Conservation (phyloP, 345 rosid species). For the Moringa oleifera region DNA sequence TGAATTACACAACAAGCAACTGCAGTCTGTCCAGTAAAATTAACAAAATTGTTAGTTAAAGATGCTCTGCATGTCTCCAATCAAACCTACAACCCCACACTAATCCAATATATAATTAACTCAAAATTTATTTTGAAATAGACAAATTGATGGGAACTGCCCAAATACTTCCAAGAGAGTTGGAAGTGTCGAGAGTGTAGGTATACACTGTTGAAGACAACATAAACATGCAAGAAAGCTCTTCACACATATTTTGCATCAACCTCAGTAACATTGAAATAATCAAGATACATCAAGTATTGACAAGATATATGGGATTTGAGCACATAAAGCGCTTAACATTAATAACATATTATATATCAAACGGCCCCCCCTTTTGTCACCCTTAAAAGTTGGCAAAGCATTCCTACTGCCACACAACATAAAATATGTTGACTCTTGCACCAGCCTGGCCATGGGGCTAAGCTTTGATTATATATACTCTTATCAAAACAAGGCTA, state of each 20-base stretch:
- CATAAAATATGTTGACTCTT: too few relatives aligned
- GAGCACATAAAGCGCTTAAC: background rate
- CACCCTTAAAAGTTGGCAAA: too few relatives aligned
- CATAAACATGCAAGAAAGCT: background rate
- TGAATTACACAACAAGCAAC: background rate
- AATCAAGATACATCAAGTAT: background rate
- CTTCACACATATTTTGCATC: background rate
- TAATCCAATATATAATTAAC: too few relatives aligned
- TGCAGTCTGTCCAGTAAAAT: background rate
- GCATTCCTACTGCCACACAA: too few relatives aligned
- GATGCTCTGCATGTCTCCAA: background rate
- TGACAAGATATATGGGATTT: background rate
- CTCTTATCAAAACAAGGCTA: too few relatives aligned
- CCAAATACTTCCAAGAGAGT: too few relatives aligned
- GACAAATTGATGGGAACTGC: background rate
- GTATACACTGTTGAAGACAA: background rate
- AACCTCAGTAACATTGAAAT: background rate
- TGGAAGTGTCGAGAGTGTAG: background rate
- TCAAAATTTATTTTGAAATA: too few relatives aligned
- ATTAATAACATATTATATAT: too few relatives aligned
- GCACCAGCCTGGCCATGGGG: too few relatives aligned
- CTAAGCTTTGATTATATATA: too few relatives aligned
- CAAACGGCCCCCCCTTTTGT: background rate
- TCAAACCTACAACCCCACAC: too few relatives aligned
- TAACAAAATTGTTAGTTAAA: too few relatives aligned